Evolutionary conservation across 257 asterid species (phyloP).

Genomic region (Ophiorrhiza pumila): DNA sequence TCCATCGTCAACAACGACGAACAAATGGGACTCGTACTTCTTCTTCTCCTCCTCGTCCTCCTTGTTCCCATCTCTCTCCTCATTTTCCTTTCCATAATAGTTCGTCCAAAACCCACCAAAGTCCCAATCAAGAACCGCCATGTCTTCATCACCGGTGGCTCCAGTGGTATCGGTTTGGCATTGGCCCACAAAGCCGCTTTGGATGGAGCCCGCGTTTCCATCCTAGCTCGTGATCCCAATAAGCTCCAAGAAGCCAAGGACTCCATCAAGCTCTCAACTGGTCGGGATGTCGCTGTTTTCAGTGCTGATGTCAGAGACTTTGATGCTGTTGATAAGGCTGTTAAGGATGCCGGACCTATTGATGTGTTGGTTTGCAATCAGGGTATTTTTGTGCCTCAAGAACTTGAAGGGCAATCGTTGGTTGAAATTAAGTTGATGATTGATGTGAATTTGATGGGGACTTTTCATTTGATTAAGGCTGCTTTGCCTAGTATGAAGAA

Average conservation of each 20-base stretch:
- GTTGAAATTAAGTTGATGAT: slow-evolving; percentile 83
- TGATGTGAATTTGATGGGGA: slow-evolving; percentile 81
- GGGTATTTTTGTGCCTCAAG: slow-evolving; percentile 76
- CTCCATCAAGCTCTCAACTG: slow-evolving; percentile 73
- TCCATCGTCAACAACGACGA: background rate
- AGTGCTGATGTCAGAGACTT: slow-evolving; percentile 90
- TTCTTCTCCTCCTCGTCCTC: slow-evolving; percentile 45
- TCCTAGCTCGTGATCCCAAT: slow-evolving; percentile 65
- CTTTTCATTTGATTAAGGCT: slow-evolving; percentile 82
- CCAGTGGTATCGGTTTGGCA: slow-evolving; percentile 97
- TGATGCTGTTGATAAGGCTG: slow-evolving; percentile 52
- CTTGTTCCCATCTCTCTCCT: slow-evolving; percentile 58
- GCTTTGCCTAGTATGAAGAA: slow-evolving; percentile 85
- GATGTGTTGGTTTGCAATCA: slow-evolving; percentile 90
- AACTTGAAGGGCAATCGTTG: slow-evolving; percentile 57
- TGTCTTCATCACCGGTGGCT: slow-evolving; percentile 94
- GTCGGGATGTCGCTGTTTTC: slow-evolving; percentile 61
- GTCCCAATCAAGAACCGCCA: slow-evolving; percentile 81
- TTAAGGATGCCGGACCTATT: slow-evolving; percentile 68
- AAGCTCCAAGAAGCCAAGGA: slow-evolving; percentile 79
- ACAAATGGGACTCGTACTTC: slow-evolving; percentile 50
- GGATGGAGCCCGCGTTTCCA: slow-evolving; percentile 63
- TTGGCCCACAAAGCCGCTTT: slow-evolving; percentile 72
- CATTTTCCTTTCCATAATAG: slow-evolving; percentile 53
- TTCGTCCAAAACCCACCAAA: slow-evolving; percentile 62